Base-by-base conservation (phyloP, 306 rosid genomes). In the Gastrolobium villosum region DNA sequence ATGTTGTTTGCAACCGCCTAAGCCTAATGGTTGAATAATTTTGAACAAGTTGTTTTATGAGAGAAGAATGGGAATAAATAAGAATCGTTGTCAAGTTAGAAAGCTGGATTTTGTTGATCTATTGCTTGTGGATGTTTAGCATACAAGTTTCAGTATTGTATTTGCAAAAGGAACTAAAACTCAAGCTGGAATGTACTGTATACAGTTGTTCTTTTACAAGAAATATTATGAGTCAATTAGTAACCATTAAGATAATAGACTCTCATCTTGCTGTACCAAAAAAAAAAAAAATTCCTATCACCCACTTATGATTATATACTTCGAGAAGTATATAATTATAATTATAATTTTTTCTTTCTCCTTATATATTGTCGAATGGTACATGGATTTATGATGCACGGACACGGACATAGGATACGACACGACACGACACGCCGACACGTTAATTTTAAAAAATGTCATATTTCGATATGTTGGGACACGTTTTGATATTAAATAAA, bases 1-100 rank as follows among this genome's bases (percentile, higher is more conserved):
- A 83, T 83, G 80, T 83, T 83, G 41, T 65, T 83, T 65, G 83
- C 9, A 65, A 77, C 86, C 79, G 82, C 75, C 82, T 43, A 71
- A 44, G 41, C 50, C 54, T 26, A 64, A 31, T 76, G 56, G 75
- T 66, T 69, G 56, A 72, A 73, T 65, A 64, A 50, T 46, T 15
- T 79, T 43, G 43, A 59, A 48, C 66, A 41, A 67, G 62, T 67
- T 56, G 65, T 14, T 77, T 41, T 43, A 0, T 6, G 13, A 14
- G n/a, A 34, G 32, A 13, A 52, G 76, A 45, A 65, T 39, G 41
- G 10, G 6, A 8, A 39, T 15, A 30, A 7, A 69, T 41, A 32
- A 56, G 20, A 9, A 79, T 45, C 69, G 50, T 70, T 49, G 30
- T 46, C 80, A 84, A 52, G 78, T 81, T 84, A 72, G 8, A 69